Evolutionary conservation across 441 rosid species (phyloP), one percentile per base, ranked within the genome.

Genomic region (Sinapis alba): DNA sequence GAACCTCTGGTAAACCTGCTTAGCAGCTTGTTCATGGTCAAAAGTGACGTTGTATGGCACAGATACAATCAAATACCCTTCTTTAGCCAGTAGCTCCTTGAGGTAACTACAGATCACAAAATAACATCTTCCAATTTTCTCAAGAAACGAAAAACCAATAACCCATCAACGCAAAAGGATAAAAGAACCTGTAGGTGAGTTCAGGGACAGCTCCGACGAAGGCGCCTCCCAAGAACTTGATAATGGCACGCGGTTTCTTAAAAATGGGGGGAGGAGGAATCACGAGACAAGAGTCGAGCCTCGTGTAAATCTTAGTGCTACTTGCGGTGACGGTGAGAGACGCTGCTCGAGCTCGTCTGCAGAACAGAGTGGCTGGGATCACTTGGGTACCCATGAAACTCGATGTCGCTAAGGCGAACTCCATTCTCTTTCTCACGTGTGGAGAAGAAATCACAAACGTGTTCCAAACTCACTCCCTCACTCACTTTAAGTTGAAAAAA

Each of bases 151-250:
- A 28, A 16, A 11, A 38, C 21, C 54, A 47, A 47, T 41, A 47
- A 47, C 7, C 54, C 54, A 16, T 7, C 21, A 47, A 45, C 1
- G 20, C 20, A 32, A 60, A 5, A 15, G 38, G 36, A 57, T 1
- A 32, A 18, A 18, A 43, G 63, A 72, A 90, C 99, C 98, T 67
- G 84, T 95, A 92, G 62, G 98, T 87, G 78, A 88, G 91, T 78
- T 95, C 97, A 38, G 99, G 98, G 8, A 90, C 88, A 78, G 98
- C 96, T 76, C 98, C 98, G 10, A 95, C 62, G 84, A 95, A 95
- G 47, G 98, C 97, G 26, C 97, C 94, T 3, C 97, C 99, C 30
- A 92, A 73, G 87, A 95, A 92, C 60, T 95, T 86, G 85, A 95
- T 81, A 74, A 92, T 86, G 13, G 90, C 97, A 0, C 90, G 85